Evolutionary conservation across 2,329 filamentous ascomycete genomes (phyloP), one percentile per base, ranked within the genome.

Genomic region (Myriosclerotinia duriaeana): DNA sequence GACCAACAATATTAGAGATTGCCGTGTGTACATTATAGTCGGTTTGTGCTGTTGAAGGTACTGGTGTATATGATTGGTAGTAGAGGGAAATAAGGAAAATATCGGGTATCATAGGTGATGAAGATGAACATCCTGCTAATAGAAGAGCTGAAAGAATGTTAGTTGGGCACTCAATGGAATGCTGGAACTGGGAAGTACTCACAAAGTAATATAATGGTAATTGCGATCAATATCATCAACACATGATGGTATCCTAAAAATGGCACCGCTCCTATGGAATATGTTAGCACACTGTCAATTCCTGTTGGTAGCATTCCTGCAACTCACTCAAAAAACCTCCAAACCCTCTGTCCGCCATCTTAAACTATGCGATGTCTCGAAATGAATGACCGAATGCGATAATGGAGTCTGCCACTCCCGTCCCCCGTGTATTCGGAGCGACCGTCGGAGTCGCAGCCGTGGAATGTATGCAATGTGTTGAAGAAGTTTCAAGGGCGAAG

Each of bases 81-180:
- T 96, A 98, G 75, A 99, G 87, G n/a, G 93, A 97, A 71, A 99
- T 91, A 72, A 99, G 87, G 84, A 97, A 99, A 79, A 99, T 98
- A 76, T 89, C 88, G 36, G 95, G 95, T 74, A 99, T 97, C 36
- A 96, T 83, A 2, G 94, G 95, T 62, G 94, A 97, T 52, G 94
- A 97, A 12, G 94, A 98, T 5, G 95, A 98, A 80, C 95, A 99
- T 74, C 95, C 95, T 75, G 95, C 94, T 72, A 99, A 69, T 74
- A 99, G 82, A 71, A 99, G 86, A 74, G 95, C 93, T 97, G 74
- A 52, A 36, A 34, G 20, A 22, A 36, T 60, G 70, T 71, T 65
- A 72, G 70, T 67, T 30, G 68, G 72, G 68, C 42, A n/a, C 36
- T 52, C 9, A 40, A 55, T 36, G 14, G 48, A 53, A 66, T 53